phyloP scores from a whole-genome alignment of 345 rosid species.

The Brassica carinata region DNA sequence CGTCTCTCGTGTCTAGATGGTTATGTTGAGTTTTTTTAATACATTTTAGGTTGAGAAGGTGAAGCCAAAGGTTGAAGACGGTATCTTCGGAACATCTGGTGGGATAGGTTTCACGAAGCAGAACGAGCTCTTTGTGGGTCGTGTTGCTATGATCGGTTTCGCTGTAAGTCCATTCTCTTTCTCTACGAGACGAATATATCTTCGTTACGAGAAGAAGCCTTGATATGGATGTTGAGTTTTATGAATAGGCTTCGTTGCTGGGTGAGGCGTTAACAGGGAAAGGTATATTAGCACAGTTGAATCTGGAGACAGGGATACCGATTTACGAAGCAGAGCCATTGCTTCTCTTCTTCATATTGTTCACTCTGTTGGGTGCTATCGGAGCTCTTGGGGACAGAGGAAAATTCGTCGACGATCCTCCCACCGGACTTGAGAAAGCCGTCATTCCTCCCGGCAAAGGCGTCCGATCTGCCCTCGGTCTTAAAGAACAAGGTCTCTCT shows the following conservation, averaged over 20 bases:
- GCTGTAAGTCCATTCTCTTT: slow-evolving; percentile 60
- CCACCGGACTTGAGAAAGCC: slow-evolving; percentile 74
- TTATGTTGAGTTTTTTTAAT: neutral
- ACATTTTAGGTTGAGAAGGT: slow-evolving; percentile 43
- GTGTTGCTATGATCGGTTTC: slow-evolving; percentile 98
- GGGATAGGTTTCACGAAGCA: slow-evolving; percentile 96
- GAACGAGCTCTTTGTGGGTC: slow-evolving; percentile 97
- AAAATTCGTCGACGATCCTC: slow-evolving; percentile 72
- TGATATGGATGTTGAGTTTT: slow-evolving; percentile 7
- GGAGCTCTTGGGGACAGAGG: slow-evolving; percentile 98
- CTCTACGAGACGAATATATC: neutral
- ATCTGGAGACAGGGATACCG: slow-evolving; percentile 91
- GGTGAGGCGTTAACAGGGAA: slow-evolving; percentile 94
- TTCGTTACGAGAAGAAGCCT: neutral
- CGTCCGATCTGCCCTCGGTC: slow-evolving; percentile 73
- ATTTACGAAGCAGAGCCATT: slow-evolving; percentile 97
- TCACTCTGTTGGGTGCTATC: slow-evolving; percentile 93
- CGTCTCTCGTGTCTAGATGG: neutral
- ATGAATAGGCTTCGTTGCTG: slow-evolving; percentile 72
- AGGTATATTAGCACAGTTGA: slow-evolving; percentile 84
- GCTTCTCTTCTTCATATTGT: slow-evolving; percentile 90
- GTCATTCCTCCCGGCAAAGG: slow-evolving; percentile 85
- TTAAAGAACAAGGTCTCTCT: slow-evolving; percentile 78
- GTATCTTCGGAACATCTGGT: slow-evolving; percentile 92
- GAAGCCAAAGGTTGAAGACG: slow-evolving; percentile 77